phyloP scores from a whole-genome alignment of 2,329 filamentous ascomycete species.

The Fusarium sororula region DNA sequence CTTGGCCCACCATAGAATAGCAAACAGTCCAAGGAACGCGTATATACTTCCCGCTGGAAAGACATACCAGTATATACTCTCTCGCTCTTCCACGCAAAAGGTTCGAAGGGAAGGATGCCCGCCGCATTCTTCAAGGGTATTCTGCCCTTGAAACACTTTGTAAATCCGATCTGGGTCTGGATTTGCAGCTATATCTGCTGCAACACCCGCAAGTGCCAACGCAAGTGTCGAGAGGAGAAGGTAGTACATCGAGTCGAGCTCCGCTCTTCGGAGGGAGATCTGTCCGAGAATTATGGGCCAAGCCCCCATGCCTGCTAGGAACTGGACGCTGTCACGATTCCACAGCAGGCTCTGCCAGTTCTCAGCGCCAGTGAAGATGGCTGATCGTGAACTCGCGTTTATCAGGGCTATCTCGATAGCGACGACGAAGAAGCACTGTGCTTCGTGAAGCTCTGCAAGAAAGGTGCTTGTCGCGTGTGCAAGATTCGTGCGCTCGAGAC shows the following conservation, averaged over 20 bases:
- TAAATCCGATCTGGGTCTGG: background rate
- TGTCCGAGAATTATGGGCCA: constrained; percentile 8
- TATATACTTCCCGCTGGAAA: constrained; percentile 8
- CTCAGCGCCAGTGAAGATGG: background rate
- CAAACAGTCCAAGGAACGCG: background rate
- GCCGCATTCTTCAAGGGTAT: background rate
- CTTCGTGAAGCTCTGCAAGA: constrained; percentile 24
- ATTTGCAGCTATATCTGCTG: background rate
- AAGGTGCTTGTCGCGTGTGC: constrained; percentile 6
- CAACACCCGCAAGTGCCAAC: background rate
- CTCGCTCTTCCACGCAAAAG: background rate
- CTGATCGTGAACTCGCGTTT: background rate
- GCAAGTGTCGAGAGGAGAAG: background rate
- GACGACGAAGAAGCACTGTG: constrained; percentile 15
- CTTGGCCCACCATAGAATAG: constrained; percentile 6
- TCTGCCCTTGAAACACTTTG: background rate
- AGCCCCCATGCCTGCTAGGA: constrained; percentile 1
- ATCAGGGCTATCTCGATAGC: constrained; percentile 5
- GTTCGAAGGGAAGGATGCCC: constrained; percentile 6
- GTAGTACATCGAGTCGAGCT: constrained; percentile 4
- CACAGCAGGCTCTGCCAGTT: constrained; percentile 3
- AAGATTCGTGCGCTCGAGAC: background rate
- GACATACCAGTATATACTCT: constrained; percentile 1
- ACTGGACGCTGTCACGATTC: background rate
- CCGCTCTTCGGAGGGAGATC: background rate